These are phyloP conservation scores for Lentinula raphanica DNA, from an alignment of 768 basidiomycete species.

Conservation along the genomic window DNA sequence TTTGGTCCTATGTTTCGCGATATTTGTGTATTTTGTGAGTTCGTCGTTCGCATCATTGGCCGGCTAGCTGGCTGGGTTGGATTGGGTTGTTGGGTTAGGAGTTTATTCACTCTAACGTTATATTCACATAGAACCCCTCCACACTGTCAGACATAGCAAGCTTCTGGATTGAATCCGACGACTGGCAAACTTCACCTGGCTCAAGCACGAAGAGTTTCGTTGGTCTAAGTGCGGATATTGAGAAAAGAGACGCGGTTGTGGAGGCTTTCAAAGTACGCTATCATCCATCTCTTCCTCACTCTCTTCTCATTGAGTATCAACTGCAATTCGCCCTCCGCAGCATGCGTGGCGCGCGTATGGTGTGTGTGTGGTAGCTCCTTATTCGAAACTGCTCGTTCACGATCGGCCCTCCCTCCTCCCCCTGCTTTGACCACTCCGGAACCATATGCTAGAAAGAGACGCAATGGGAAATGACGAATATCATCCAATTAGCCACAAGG, in stretches of 20 bases:
- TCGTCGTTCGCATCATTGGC: too few species aligned
- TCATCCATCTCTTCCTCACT: background rate
- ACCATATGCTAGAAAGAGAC: slow-evolving; percentile 57
- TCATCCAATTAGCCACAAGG: slow-evolving; percentile 71
- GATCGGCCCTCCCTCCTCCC: too few species aligned
- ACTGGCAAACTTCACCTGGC: slow-evolving; percentile 26
- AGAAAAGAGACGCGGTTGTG: slow-evolving; percentile 65
- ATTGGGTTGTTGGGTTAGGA: too few species aligned
- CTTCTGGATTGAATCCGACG: slow-evolving; percentile 37
- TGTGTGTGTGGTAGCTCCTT: too few species aligned
- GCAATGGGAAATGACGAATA: slow-evolving; percentile 93
- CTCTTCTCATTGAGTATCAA: too few species aligned
- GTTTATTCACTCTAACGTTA: too few species aligned
- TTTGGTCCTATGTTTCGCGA: slow-evolving; percentile 3
- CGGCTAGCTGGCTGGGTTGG: too few species aligned
- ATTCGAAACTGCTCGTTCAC: too few species aligned
- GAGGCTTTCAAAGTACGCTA: slow-evolving; percentile 72
- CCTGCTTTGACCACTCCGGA: too few species aligned
- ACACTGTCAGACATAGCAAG: slow-evolving; percentile 11
- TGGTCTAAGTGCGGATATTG: slow-evolving; percentile 45
- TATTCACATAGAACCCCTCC: slow-evolving; percentile 9
- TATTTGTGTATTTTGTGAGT: slow-evolving; percentile 10
- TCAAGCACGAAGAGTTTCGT: slow-evolving; percentile 1
- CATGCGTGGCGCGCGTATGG: slow-evolving; percentile 86
- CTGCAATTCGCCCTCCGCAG: slow-evolving; percentile 33